phyloP scores from a whole-genome alignment of 2,329 filamentous ascomycete genomes.

The Paecilomyces variotii region DNA sequence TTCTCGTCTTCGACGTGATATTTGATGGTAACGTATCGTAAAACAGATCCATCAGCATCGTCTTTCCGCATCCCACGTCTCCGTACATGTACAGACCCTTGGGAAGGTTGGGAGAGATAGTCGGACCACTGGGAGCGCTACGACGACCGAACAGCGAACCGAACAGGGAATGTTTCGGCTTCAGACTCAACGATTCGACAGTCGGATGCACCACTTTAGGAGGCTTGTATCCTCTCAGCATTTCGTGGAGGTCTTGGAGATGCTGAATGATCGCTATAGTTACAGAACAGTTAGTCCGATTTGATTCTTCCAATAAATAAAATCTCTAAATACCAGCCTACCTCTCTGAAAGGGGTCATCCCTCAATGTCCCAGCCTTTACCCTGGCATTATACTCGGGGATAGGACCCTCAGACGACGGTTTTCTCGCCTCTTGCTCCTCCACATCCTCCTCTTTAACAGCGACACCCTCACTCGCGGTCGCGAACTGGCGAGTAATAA shows the following conservation, averaged over 20 bases:
- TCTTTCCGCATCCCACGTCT: conserved; percentile 95
- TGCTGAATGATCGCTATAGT: conserved; percentile 71
- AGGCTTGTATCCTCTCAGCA: conserved; percentile 65
- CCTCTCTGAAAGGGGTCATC: conserved; percentile 90
- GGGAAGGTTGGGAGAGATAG: conserved; percentile 65
- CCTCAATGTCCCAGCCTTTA: conserved; percentile 62
- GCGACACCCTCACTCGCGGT: conserved; percentile 4
- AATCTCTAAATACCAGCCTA: conserved; percentile 31
- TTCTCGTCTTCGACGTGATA: conserved; percentile 76
- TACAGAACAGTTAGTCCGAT: not conserved
- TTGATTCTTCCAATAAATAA: not conserved
- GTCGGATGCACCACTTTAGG: conserved; percentile 69
- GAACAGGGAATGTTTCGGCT: conserved; percentile 46
- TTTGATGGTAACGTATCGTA: conserved; percentile 81
- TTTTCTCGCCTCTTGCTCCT: not conserved
- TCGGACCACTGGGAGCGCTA: conserved; percentile 22
- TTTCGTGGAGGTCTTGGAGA: conserved; percentile 81
- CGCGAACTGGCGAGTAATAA: conserved; percentile 9
- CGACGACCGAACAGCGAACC: conserved; percentile 35
- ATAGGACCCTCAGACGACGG: conserved; percentile 56
- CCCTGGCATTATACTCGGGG: conserved; percentile 78
- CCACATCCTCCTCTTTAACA: not conserved
- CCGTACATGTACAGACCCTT: conserved; percentile 91
- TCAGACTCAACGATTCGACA: conserved; percentile 57
- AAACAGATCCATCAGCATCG: conserved; percentile 98